phyloP scores from a whole-genome alignment of 768 basidiomycete genomes.

The Hemileccinum impolitum region DNA sequence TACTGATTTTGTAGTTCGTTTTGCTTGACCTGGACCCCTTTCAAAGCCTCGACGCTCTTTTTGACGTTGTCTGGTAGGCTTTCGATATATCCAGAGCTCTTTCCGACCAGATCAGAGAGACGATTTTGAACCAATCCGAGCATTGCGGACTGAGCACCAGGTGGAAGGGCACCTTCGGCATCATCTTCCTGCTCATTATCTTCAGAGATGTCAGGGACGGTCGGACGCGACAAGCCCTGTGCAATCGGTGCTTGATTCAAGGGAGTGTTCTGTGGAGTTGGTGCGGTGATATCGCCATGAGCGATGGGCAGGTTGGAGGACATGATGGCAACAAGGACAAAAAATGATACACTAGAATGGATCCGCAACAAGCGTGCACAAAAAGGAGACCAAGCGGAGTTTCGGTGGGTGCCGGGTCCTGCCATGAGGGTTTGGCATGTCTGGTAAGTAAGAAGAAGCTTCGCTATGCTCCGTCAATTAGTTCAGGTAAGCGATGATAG shows the following conservation, averaged over 20 bases:
- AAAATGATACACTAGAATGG: constrained; percentile 17
- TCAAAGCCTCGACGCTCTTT: constrained; percentile 84
- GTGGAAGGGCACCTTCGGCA: constrained; percentile 42
- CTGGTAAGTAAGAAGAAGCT: no score
- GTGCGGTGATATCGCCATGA: constrained; percentile 66
- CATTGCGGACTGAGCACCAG: constrained; percentile 59
- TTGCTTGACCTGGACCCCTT: constrained; percentile 92
- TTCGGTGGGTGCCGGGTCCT: constrained; percentile 31
- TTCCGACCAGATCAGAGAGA: constrained; percentile 81
- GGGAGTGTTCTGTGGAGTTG: constrained; percentile 93
- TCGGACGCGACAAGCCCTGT: constrained; percentile 76
- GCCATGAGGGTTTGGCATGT: not conserved
- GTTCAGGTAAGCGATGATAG: no score
- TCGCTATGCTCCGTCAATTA: no score
- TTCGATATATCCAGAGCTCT: constrained; percentile 95
- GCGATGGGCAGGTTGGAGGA: constrained; percentile 67
- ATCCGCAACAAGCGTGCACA: constrained; percentile 23
- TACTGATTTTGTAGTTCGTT: constrained; percentile 86
- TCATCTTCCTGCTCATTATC: constrained; percentile 71
- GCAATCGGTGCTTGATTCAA: constrained; percentile 79
- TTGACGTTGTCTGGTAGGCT: constrained; percentile 77
- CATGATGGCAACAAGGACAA: constrained; percentile 43
- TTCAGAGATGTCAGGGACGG: constrained; percentile 84
- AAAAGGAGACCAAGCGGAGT: constrained; percentile 32
- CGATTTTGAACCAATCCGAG: constrained; percentile 85